Conservation (phyloP, 306 rosid species). For the Ormosia emarginata region DNA sequence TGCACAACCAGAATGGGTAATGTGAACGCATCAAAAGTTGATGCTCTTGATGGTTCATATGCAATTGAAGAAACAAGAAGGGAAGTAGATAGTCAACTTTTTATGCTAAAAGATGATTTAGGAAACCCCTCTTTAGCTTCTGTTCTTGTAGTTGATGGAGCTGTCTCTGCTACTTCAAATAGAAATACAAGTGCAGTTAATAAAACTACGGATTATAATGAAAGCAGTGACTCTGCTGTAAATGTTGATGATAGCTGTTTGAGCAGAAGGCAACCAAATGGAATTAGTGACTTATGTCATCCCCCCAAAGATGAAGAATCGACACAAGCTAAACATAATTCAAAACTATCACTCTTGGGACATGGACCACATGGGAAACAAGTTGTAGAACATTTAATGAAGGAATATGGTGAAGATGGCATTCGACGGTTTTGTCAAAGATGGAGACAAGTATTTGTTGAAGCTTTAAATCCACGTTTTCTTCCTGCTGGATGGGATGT, state of each 20-base stretch:
- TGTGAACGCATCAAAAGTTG: slow-evolving; percentile 25
- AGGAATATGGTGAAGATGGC: slow-evolving; percentile 75
- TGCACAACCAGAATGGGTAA: slow-evolving; percentile 16
- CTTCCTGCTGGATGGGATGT: slow-evolving; percentile 92
- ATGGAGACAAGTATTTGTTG: slow-evolving; percentile 93
- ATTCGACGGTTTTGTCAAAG: slow-evolving; percentile 72
- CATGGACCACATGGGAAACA: slow-evolving; percentile 96
- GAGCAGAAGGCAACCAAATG: slow-evolving; percentile 28
- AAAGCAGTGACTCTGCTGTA: slow-evolving; percentile 17
- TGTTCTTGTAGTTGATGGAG: slow-evolving; percentile 35
- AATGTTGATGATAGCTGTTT: slow-evolving; percentile 25
- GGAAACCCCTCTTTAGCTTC: slow-evolving; percentile 32
- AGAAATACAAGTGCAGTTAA: slow-evolving; percentile 18
- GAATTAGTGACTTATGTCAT: slow-evolving; percentile 19
- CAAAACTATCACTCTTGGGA: slow-evolving; percentile 78
- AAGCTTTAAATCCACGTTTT: slow-evolving; percentile 79
- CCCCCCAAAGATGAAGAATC: slow-evolving; percentile 26
- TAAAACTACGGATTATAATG: slow-evolving; percentile 22
- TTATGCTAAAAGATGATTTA: slow-evolving; percentile 21
- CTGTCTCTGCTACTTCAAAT: slow-evolving; percentile 25
- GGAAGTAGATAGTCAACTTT: slow-evolving; percentile 26
- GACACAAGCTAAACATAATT: slow-evolving; percentile 39
- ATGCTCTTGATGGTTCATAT: slow-evolving; percentile 26
- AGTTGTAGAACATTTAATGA: slow-evolving; percentile 77
- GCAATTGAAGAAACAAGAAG: slow-evolving; percentile 12